phyloP scores from a whole-genome alignment of 805 yeast species.

The Wickerhamomyces sydowiorum region DNA sequence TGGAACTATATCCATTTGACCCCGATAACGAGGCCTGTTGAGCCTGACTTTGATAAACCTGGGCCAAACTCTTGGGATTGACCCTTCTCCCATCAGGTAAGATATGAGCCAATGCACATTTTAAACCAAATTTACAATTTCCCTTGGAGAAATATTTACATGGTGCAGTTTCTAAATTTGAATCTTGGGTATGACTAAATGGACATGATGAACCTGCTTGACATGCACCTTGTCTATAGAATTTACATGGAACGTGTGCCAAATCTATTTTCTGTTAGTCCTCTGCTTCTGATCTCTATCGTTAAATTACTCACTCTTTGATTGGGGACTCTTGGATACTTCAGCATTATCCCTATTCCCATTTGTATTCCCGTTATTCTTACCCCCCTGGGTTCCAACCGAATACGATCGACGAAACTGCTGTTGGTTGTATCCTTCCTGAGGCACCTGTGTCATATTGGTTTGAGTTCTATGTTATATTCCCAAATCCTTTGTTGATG shows the following conservation, averaged over 20 bases:
- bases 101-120: constrained; percentile 91
- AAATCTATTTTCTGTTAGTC: constrained; percentile 39
- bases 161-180: constrained; percentile 46
- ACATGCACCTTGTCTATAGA: constrained; percentile 86
- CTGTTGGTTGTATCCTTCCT: neutral
- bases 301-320: constrained; percentile 23
- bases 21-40: neutral
- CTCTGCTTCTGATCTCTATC: too few relatives aligned
- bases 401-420: neutral
- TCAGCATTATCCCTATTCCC: constrained; percentile 5
- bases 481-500: too few relatives aligned
- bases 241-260: constrained; percentile 95
- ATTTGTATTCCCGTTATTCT: too few relatives aligned
- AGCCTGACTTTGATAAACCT: constrained; percentile 20
- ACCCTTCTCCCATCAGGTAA: constrained; percentile 85
- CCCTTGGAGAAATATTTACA: constrained; percentile 96
- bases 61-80: constrained; percentile 41
- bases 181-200: constrained; percentile 67
- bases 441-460: neutral
- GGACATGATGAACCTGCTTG: constrained; percentile 94
- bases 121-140: constrained; percentile 91
- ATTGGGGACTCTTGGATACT: constrained; percentile 21
- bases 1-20: neutral
- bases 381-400: neutral
- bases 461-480: too few relatives aligned